Conservation (phyloP, 1,284 basidiomycete genomes). For the Kwoniella shivajii region DNA sequence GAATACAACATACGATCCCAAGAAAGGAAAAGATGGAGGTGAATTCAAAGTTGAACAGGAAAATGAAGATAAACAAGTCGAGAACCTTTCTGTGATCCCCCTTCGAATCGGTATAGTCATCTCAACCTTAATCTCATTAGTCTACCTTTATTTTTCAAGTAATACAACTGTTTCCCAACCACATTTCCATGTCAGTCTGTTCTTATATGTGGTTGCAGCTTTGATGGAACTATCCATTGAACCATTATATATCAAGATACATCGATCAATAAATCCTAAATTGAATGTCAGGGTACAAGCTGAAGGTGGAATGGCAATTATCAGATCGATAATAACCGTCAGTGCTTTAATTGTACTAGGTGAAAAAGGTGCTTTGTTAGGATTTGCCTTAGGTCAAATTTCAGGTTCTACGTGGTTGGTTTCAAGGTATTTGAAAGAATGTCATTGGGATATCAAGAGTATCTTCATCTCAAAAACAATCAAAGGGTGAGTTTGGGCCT, state of each 20-base stretch:
- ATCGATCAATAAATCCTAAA: conserved; percentile 60
- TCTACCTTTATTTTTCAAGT: conserved; percentile 62
- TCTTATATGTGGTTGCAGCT: conserved; percentile 71
- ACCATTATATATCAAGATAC: conserved; percentile 77
- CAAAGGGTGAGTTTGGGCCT: conserved; percentile 7
- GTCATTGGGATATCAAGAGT: conserved; percentile 8
- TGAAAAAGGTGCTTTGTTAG: conserved; percentile 64
- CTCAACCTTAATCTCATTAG: conserved; percentile 57
- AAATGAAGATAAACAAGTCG: conserved; percentile 18
- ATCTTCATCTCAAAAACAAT: conserved; percentile 16
- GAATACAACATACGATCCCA: background rate
- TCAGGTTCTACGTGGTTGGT: conserved; percentile 63
- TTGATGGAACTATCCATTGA: conserved; percentile 76
- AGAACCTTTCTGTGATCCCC: conserved; percentile 37
- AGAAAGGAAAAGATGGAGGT: background rate
- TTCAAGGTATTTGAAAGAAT: conserved; percentile 45
- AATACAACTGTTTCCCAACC: conserved; percentile 63
- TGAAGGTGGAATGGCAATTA: conserved; percentile 77
- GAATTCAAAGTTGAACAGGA: background rate
- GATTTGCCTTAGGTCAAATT: conserved; percentile 79
- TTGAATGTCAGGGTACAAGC: conserved; percentile 73
- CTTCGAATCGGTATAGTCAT: conserved; percentile 65
- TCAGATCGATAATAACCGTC: conserved; percentile 72
- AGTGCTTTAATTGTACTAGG: conserved; percentile 59
- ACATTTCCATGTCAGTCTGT: conserved; percentile 65